These are phyloP conservation scores for Aspergillus spinulosporus DNA, from an alignment of 2,329 filamentous ascomycete species.

Conservation along the genomic window DNA sequence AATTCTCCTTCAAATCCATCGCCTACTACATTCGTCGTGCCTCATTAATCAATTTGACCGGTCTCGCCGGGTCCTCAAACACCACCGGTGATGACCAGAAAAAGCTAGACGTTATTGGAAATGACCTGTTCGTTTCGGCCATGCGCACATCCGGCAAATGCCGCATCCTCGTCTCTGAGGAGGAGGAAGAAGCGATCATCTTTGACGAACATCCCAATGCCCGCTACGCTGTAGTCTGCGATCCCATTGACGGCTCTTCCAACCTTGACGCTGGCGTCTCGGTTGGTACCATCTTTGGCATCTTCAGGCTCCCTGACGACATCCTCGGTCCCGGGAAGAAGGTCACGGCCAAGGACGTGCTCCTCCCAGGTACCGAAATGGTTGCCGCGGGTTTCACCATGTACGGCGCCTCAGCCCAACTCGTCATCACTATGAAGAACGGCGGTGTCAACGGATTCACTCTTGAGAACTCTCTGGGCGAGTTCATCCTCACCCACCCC, in stretches of 20 bases:
- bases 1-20: constrained; percentile 99
- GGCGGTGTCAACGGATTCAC: constrained; percentile 96
- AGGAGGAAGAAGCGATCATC: constrained; percentile 89
- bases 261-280: constrained; percentile 98
- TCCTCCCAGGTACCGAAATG: constrained; percentile 86
- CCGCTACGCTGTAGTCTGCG: constrained; percentile 92
- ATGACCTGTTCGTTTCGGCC: constrained; percentile 93
- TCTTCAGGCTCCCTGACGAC: constrained; percentile 83
- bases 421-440: constrained; percentile 95
- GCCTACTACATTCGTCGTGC: constrained; percentile 98
- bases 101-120: constrained; percentile 98
- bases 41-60: constrained; percentile 91
- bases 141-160: constrained; percentile 93
- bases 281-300: constrained; percentile 93
- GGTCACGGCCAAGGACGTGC: constrained; percentile 68
- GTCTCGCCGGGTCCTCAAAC: constrained; percentile 91
- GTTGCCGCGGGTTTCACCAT: constrained; percentile 98
- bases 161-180: constrained; percentile 91
- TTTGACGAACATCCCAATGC: constrained; percentile 73
- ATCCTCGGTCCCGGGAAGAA: constrained; percentile 53
- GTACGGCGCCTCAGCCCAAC: constrained; percentile 95
- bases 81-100: constrained; percentile 97
- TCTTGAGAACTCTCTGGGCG: constrained; percentile 90
- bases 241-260: constrained; percentile 96
- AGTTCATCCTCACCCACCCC: constrained; percentile 98